A percentile compares a stretch with the other conserved stretches of the same genome.
Evolutionary conservation across 2,329 filamentous ascomycete genomes (phyloP).

Genomic region (Endothia cerciana): DNA sequence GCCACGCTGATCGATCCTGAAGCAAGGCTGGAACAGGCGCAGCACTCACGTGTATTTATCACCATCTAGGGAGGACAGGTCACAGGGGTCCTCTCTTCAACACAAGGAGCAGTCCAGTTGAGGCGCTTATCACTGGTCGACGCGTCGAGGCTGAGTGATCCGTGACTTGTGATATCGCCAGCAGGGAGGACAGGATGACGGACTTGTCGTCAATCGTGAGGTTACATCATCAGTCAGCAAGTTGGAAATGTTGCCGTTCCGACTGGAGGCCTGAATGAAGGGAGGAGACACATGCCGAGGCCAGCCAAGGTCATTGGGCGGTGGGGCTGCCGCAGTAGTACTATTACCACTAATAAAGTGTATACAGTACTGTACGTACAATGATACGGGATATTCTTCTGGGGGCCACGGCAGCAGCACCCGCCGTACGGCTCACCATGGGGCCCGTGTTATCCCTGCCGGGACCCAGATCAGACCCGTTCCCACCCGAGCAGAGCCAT

Average conservation of each 20-base stretch:
- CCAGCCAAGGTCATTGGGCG: neutral
- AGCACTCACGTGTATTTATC: too few species aligned
- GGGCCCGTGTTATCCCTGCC: neutral
- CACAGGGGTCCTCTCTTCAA: too few species aligned
- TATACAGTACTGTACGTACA: neutral
- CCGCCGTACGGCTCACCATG: neutral
- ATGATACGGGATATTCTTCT: neutral
- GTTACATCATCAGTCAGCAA: constrained; percentile 3
- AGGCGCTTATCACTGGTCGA: too few species aligned
- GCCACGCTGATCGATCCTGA: too few species aligned
- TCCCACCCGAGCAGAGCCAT: constrained; percentile 10
- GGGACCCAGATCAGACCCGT: neutral
- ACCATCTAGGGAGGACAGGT: too few species aligned
- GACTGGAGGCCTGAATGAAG: neutral
- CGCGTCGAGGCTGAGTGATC: too few species aligned
- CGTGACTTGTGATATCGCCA: neutral
- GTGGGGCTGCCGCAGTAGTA: neutral
- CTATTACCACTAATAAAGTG: too few species aligned
- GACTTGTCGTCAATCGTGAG: neutral
- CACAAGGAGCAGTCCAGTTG: too few species aligned
- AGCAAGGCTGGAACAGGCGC: too few species aligned
- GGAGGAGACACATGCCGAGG: too few species aligned
- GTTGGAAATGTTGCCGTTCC: neutral
- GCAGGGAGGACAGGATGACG: neutral
- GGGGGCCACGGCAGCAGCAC: neutral